Base-by-base conservation (phyloP, 2,329 filamentous ascomycete species). In the Biscogniauxia mediterranea region DNA sequence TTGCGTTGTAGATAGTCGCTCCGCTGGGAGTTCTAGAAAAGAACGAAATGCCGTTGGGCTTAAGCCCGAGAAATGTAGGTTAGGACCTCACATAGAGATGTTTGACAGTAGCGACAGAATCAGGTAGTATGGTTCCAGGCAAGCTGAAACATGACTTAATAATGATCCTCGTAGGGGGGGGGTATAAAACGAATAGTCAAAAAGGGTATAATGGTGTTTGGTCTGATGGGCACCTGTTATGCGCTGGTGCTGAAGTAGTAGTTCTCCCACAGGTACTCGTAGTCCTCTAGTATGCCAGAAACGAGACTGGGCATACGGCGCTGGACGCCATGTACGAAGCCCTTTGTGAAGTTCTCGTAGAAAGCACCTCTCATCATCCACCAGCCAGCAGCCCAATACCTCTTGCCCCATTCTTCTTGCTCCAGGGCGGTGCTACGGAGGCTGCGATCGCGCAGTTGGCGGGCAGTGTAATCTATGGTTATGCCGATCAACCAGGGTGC, bases 301-400 rank as follows among this genome's bases (percentile, higher is more conserved):
- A 97, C 82, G 73, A 99, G 85, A 66, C 90, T 88, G 54, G 96
- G 85, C 76, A 97, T 82, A 57, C 90, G 88, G 71, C 89, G 89
- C 67, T 87, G 88, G 66, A 97, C 83, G 70, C 88, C 89, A 28
- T 81, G 81, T 7, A 94, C 88, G 15, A 94, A 76, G 4, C 86
- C 85, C 76, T 91, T 91, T 54, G 92, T 96, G 62, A 97, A 83
- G 70, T 93, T 92, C 77, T 98, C 92, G 77, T 99, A 99, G 70
- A 96, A 96, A 1, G 93, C 93, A n/a, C 95, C 94, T 62, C 94
- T 87, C 92, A 99, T 95, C 25, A 85, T 79, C 95, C 95, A 99
- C 94, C 95, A 98, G 20, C 88, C 90, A 81, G 97, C 89, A 1
- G 87, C 88, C 92, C 93, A 96, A 49, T 91, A 93, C 65, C 95